Conservation (phyloP, 2,329 filamentous ascomycete species). For the Fusarium austroafricanum region DNA sequence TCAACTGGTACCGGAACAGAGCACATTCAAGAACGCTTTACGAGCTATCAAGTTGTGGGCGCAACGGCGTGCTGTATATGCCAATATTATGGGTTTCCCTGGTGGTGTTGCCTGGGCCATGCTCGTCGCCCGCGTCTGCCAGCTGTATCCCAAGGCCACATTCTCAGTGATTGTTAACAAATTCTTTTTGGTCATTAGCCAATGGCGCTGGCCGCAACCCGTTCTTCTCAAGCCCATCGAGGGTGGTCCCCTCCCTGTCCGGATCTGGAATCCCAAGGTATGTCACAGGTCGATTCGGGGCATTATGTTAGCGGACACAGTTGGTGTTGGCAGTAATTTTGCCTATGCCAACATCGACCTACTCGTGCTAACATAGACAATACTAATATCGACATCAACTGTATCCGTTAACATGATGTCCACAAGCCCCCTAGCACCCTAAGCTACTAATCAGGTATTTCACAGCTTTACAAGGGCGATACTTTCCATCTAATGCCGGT, state of each 20-base stretch:
- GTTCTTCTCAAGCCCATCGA: constrained; percentile 91
- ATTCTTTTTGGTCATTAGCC: constrained; percentile 91
- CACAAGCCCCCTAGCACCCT: too few relatives aligned
- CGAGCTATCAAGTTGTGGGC: constrained; percentile 98
- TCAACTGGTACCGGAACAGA: constrained; percentile 86
- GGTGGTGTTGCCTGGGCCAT: constrained; percentile 99
- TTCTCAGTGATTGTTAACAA: constrained; percentile 90
- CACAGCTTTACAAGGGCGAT: constrained; percentile 80
- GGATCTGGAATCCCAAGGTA: constrained; percentile 95
- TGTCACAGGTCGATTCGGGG: too few relatives aligned
- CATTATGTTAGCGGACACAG: too few relatives aligned
- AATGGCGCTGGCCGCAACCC: constrained; percentile 96
- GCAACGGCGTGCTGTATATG: constrained; percentile 90
- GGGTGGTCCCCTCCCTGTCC: constrained; percentile 80
- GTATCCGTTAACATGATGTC: too few relatives aligned
- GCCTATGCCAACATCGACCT: too few relatives aligned
- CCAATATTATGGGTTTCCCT: constrained; percentile 95
- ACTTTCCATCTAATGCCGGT: constrained; percentile 94
- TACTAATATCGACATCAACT: too few relatives aligned
- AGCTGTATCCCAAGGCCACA: constrained; percentile 93
- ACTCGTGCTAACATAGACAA: too few relatives aligned
- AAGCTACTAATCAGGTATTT: too few relatives aligned
- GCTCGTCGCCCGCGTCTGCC: constrained; percentile 94
- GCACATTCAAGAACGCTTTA: constrained; percentile 88
- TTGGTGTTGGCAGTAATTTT: too few relatives aligned